These are phyloP conservation scores for Solanum hybrid DNA, from an alignment of 305 asterid species.

Conservation along the genomic window DNA sequence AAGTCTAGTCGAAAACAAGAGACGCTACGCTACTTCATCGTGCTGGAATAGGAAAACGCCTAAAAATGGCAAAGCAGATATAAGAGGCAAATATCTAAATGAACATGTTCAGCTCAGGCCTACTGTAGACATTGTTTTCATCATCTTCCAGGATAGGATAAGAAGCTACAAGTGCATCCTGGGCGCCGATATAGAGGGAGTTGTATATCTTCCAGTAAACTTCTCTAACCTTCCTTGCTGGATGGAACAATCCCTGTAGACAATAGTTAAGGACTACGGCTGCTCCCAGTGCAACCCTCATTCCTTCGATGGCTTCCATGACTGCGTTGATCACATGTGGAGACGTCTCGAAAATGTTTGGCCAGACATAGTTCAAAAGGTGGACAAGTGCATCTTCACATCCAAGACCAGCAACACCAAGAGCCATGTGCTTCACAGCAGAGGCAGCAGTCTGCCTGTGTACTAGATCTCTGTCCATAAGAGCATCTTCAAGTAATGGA, in stretches of 20 bases:
- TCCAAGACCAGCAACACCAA: conserved; percentile 91
- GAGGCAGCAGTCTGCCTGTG: conserved; percentile 96
- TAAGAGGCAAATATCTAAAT: conserved; percentile 21
- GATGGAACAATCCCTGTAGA: conserved; percentile 96
- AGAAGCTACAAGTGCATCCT: conserved; percentile 88
- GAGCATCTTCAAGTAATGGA: conserved; percentile 90
- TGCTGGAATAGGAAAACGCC: neutral
- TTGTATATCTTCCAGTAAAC: conserved; percentile 96
- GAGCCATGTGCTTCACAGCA: conserved; percentile 90
- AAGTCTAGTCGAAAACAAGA: neutral
- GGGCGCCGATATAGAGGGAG: conserved; percentile 79
- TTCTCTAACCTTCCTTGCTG: conserved; percentile 93
- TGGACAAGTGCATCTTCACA: conserved; percentile 95
- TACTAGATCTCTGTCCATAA: conserved; percentile 87
- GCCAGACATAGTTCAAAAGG: conserved; percentile 85
- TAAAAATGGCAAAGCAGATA: neutral
- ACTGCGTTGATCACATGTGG: conserved; percentile 97
- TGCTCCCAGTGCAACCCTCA: conserved; percentile 93
- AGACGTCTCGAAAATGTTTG: conserved; percentile 88
- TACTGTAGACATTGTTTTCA: conserved; percentile 38
- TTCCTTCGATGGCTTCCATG: conserved; percentile 92
- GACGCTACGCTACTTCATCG: neutral
- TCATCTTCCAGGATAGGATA: conserved; percentile 86
- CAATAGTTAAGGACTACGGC: conserved; percentile 76
- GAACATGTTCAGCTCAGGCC: conserved; percentile 56